A percentile compares a stretch with the other conserved stretches of the same genome.
Conservation (phyloP, 2,329 filamentous ascomycete genomes). For the Exophiala viscosa region DNA sequence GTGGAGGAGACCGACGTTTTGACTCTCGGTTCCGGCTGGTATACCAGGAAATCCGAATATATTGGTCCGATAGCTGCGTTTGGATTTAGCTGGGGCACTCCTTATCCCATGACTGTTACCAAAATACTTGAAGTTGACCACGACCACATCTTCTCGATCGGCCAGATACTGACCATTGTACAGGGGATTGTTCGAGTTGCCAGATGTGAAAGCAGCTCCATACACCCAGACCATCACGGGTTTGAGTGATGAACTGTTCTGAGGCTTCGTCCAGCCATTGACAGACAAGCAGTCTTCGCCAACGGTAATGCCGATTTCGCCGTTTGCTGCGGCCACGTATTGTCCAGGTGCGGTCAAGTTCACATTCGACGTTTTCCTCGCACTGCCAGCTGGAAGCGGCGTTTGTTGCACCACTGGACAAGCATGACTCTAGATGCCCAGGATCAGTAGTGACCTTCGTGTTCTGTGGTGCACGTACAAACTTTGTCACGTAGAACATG, state of each 20-base stretch:
- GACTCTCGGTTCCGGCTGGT: conserved; percentile 20
- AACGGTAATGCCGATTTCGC: neutral
- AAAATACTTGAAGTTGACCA: neutral
- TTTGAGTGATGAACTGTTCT: conserved; percentile 24
- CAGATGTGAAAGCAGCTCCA: conserved; percentile 9
- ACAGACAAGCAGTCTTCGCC: conserved; percentile 37
- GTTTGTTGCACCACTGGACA: neutral
- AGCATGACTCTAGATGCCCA: neutral
- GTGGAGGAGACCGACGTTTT: conserved; percentile 52
- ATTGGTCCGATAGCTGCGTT: conserved; percentile 41
- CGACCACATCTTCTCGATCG: neutral
- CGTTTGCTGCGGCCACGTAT: neutral
- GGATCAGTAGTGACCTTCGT: neutral
- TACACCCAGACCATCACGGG: conserved; percentile 18
- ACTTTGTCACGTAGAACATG: neutral
- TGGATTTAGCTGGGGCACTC: conserved; percentile 8
- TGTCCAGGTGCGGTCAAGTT: neutral
- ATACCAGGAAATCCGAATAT: conserved; percentile 42
- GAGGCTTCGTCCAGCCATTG: conserved; percentile 21
- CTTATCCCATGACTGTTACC: too few species aligned
- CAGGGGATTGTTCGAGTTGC: neutral
- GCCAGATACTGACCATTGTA: conserved; percentile 27
- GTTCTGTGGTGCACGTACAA: neutral
- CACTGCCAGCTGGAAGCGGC: neutral
- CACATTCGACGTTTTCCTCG: neutral